Evolutionary conservation across 352 stramenopile species (phyloP), one percentile per base, ranked within the genome.

Genomic region (Globisporangium irregulare): DNA sequence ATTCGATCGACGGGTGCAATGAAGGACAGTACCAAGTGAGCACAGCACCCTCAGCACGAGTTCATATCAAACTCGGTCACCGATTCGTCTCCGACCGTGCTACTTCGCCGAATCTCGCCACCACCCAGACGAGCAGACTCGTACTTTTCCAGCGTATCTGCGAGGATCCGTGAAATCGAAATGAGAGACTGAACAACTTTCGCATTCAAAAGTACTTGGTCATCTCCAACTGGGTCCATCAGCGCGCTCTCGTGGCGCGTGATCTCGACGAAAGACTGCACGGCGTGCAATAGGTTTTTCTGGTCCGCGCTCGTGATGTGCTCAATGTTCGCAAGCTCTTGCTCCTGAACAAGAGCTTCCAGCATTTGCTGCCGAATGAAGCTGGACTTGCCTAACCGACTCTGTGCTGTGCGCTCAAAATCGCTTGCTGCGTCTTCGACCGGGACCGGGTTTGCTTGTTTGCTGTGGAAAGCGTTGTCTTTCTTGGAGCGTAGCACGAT

Each of bases 401-500:
- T 86, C 36, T 75, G 75, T 4, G 77, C 82, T 20, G 79, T 86
- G 18, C 75, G 79, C 51, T 90, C 79, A 60, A 90, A 90, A 58
- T 87, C 73, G 1, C 46, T 66, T 20, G 65, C 65, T 5, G 65
- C 15, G 3, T 62, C 55, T 27, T 56, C 48, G 14, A 62, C 56
- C 24, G 38, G 58, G 1, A 55, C n/a, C 3, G 32, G n/a, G 2
- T 24, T 58, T 14, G 32, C 18, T 48, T 46, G 54, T 15, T 81
- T 71, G 27, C 60, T 65, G 15, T 76, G 73, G 7, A 87, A 68
- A 3, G 59, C 71, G 7, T 38, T 64, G 20, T 56, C 70, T 8
- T 73, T 64, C 20, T 77, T 69, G 27, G 73, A 80, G 15, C 89
- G 82, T 0, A 94, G 70, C 15, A 96, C 72, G 48, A 97, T 76